These are phyloP conservation scores for Ambrosiella beaveri DNA, from an alignment of 2,329 filamentous ascomycete species.

Conservation along the genomic window DNA sequence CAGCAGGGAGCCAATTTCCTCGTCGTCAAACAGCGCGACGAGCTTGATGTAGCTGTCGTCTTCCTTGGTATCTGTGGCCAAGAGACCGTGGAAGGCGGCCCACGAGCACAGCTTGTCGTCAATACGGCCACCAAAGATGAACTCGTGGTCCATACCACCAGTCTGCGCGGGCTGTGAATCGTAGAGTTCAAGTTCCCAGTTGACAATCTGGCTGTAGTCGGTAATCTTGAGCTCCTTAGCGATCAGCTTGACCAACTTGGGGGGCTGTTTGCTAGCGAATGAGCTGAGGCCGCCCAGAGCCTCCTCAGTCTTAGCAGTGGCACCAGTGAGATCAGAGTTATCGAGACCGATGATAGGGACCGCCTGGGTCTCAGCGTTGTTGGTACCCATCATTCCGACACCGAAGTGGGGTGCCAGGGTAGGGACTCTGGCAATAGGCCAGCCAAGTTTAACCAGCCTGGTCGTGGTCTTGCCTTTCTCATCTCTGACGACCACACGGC, in stretches of 20 bases:
- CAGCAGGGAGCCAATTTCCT: constrained; percentile 83
- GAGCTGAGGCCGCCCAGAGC: constrained; percentile 47
- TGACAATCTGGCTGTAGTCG: constrained; percentile 54
- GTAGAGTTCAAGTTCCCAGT: constrained; percentile 95
- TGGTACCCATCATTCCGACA: constrained; percentile 45
- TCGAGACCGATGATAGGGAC: constrained; percentile 88
- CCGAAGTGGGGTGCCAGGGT: constrained; percentile 92
- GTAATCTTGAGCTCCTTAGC: constrained; percentile 57
- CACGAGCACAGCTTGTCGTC: constrained; percentile 97
- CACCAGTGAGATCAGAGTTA: constrained; percentile 37
- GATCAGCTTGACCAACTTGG: constrained; percentile 69
- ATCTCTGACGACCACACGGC: constrained; percentile 70
- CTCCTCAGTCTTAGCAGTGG: constrained; percentile 15
- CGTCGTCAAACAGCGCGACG: constrained; percentile 88
- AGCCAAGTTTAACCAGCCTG: constrained; percentile 77
- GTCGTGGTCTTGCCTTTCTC: constrained; percentile 57
- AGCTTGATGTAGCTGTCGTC: constrained; percentile 62
- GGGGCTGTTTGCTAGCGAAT: constrained; percentile 72
- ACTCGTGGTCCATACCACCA: constrained; percentile 73
- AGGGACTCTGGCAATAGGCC: constrained; percentile 85
- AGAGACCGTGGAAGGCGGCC: constrained; percentile 69
- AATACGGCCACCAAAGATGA: constrained; percentile 88
- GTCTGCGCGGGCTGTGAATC: constrained; percentile 73
- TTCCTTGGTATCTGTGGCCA: constrained; percentile 43
- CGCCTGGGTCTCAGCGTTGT: constrained; percentile 82